Conservation (phyloP, 805 yeast genomes). For the Kodamaea fukazawae region DNA sequence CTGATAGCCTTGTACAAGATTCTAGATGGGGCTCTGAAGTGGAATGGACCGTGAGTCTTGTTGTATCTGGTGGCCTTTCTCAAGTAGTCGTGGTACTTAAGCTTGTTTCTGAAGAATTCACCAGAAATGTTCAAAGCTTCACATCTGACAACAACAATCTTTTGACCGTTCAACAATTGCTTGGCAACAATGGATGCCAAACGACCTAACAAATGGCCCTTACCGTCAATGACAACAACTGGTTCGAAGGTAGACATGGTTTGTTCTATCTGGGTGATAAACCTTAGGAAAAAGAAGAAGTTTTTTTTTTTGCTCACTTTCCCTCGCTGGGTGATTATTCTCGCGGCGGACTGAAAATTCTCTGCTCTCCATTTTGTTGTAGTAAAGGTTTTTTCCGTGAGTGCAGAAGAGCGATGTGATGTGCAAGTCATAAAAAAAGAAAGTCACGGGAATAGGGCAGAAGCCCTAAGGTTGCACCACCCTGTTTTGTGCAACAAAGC, state of each 20-base stretch:
- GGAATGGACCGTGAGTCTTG: slow-evolving; percentile 99
- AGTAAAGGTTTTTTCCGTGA: background rate
- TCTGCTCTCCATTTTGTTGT: background rate
- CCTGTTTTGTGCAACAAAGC: no score
- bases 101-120: slow-evolving; percentile 99
- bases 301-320: slow-evolving; percentile 4
- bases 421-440: background rate
- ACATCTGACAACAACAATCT: slow-evolving; percentile 94
- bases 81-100: slow-evolving; percentile 99
- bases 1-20: slow-evolving; percentile 99
- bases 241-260: slow-evolving; percentile 86
- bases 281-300: slow-evolving; percentile 1
- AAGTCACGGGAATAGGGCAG: background rate
- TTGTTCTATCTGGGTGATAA: slow-evolving; percentile 8
- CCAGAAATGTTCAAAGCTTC: slow-evolving; percentile 99
- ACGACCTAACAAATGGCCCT: slow-evolving; percentile 99
- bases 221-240: slow-evolving; percentile 98
- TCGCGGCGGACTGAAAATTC: no score
- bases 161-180: slow-evolving; percentile 97
- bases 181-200: slow-evolving; percentile 98
- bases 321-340: no score
- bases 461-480: background rate
- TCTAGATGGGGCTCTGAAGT: slow-evolving; percentile 99
- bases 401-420: background rate
- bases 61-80: slow-evolving; percentile 99